Conservation (phyloP, 345 rosid genomes). For the Hibiscus tridactylites region DNA sequence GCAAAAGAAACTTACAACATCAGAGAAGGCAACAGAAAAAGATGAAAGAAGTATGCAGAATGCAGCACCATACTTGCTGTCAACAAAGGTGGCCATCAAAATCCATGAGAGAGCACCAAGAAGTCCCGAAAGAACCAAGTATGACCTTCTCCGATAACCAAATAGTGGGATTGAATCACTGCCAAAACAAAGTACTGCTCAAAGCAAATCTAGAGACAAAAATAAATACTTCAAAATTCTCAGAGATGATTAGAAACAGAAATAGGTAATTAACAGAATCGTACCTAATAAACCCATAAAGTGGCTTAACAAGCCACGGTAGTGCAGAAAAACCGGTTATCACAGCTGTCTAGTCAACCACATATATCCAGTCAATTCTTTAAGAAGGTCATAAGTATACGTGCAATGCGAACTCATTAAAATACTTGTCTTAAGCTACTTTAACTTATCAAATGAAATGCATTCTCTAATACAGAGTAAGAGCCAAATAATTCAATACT, state of each 20-base stretch:
- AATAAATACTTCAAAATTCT: background rate
- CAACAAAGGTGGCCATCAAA: conserved; percentile 88
- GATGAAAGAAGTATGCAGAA: conserved; percentile 85
- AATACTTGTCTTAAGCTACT: background rate
- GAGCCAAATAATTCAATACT: background rate
- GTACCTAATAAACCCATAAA: conserved; percentile 89
- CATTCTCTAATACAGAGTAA: background rate
- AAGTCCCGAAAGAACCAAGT: conserved; percentile 88
- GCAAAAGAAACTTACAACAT: conserved; percentile 55
- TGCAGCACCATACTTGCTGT: conserved; percentile 78
- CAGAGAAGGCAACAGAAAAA: conserved; percentile 95
- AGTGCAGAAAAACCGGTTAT: conserved; percentile 85
- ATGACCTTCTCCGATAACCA: conserved; percentile 95
- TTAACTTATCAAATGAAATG: background rate
- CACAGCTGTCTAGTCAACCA: conserved; percentile 90
- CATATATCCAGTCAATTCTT: conserved; percentile 42
- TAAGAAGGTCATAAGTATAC: conserved; percentile 4
- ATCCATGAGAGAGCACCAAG: conserved; percentile 96
- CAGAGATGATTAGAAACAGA: background rate
- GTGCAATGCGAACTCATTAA: background rate
- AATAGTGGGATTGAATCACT: conserved; percentile 89
- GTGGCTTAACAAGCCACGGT: conserved; percentile 95
- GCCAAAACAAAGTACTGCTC: conserved; percentile 11
- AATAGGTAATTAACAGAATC: conserved; percentile 3
- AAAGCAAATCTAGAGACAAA: conserved; percentile 9